Evolutionary conservation across 2,329 filamentous ascomycete genomes (phyloP).

Genomic region (Penicillium italicum): DNA sequence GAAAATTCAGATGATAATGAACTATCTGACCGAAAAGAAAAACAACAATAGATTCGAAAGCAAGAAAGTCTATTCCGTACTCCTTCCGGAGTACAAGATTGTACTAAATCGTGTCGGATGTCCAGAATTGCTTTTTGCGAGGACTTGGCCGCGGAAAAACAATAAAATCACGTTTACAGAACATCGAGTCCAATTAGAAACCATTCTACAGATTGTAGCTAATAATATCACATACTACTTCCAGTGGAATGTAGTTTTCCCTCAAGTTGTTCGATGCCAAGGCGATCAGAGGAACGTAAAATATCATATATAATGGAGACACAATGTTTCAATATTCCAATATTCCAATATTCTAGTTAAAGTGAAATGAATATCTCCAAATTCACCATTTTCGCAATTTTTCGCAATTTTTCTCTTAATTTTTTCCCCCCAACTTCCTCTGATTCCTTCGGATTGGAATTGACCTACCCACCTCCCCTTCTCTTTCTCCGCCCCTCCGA

Average conservation of each 20-base stretch:
- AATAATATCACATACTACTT: background rate
- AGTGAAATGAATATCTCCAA: background rate
- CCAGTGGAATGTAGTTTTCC: background rate
- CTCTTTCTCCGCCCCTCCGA: slow-evolving; percentile 5
- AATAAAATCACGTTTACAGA: background rate
- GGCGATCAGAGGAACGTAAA: background rate
- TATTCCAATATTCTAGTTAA: background rate
- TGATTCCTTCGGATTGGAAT: background rate
- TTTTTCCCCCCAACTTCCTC: background rate
- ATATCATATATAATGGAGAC: background rate
- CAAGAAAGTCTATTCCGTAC: background rate
- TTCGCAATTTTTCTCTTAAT: background rate
- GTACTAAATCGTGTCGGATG: background rate
- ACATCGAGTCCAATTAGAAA: background rate
- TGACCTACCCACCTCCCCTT: slow-evolving; percentile 1
- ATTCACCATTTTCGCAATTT: background rate
- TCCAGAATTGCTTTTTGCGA: background rate
- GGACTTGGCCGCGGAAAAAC: background rate
- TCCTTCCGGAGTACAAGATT: background rate
- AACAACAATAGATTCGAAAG: background rate
- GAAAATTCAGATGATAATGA: background rate
- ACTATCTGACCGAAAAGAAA: background rate
- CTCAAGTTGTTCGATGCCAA: background rate
- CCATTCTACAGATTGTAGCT: background rate
- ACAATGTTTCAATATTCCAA: too few species aligned